Percentiles rank a stretch among this genome's conserved stretches.
phyloP scores from a whole-genome alignment of 257 asterid genomes.

The Agastache rugosa region DNA sequence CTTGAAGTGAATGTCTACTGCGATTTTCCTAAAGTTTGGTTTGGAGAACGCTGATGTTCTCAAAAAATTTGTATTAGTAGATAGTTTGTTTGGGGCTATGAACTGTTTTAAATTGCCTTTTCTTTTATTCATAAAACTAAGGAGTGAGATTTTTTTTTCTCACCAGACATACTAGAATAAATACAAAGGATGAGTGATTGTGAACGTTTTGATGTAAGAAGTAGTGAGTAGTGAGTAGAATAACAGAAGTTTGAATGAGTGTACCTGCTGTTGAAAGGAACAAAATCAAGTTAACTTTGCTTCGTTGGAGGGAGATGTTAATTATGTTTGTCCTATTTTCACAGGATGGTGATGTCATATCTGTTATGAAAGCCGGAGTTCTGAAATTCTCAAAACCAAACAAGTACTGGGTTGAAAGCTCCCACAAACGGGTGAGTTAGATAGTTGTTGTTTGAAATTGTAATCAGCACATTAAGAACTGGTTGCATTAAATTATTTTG shows the following conservation, averaged over 20 bases:
- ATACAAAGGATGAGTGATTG: not conserved
- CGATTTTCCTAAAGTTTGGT: no score
- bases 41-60: no score
- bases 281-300: not conserved
- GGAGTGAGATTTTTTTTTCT: not conserved
- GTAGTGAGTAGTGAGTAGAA: not conserved
- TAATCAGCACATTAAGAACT: not conserved
- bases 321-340: conserved; percentile 19
- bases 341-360: no score
- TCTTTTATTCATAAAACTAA: not conserved
- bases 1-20: not conserved
- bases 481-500: not conserved
- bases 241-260: conserved; percentile 21
- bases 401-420: conserved; percentile 94
- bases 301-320: not conserved
- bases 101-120: not conserved
- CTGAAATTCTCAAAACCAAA: conserved; percentile 79
- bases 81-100: no score
- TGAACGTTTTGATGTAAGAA: conserved; percentile 6
- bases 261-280: not conserved
- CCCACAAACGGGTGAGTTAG: conserved; percentile 79
- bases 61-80: no score
- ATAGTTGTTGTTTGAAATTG: conserved; percentile 19
- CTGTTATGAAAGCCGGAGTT: no score
- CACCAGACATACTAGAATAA: not conserved